A percentile compares a stretch with the other conserved stretches of the same genome.
Evolutionary conservation across 75 land plant species (phyloP).

Genomic region (Ceratopteris richardii): DNA sequence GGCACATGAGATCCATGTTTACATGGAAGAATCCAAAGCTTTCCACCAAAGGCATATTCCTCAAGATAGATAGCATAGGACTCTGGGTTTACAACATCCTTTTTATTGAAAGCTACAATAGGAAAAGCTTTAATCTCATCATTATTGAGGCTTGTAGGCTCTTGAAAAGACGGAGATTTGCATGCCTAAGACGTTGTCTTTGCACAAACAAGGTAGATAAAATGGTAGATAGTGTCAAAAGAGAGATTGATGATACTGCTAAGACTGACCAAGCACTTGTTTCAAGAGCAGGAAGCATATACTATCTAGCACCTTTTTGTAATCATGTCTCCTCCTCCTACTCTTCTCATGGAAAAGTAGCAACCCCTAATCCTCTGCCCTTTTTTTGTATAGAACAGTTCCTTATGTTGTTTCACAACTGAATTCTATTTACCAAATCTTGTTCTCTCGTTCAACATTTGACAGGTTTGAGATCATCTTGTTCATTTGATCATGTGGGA

Average conservation of each 20-base stretch:
- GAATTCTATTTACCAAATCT: too few relatives aligned
- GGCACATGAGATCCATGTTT: too few relatives aligned
- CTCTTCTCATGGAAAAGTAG: too few relatives aligned
- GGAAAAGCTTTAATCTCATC: conserved; percentile 40
- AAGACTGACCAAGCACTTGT: conserved; percentile 44
- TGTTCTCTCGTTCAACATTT: too few relatives aligned
- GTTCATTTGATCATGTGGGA: too few relatives aligned
- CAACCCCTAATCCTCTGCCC: too few relatives aligned
- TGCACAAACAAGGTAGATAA: conserved; percentile 36
- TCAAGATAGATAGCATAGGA: conserved; percentile 44
- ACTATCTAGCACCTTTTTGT: conserved; percentile 19
- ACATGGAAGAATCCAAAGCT: conserved; percentile 34
- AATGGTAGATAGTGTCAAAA: conserved; percentile 39
- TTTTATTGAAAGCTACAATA: conserved; percentile 17
- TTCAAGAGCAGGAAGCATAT: conserved; percentile 41
- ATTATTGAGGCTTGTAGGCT: conserved; percentile 31
- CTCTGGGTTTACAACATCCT: conserved; percentile 25
- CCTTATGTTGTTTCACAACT: too few relatives aligned
- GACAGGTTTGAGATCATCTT: too few relatives aligned
- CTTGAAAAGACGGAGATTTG: conserved; percentile 17
- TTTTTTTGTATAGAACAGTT: too few relatives aligned
- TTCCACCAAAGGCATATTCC: conserved; percentile 32
- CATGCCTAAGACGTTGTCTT: conserved; percentile 27
- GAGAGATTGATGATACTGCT: conserved; percentile 41
- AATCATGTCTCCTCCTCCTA: too few relatives aligned